Percentiles rank a stretch among this genome's conserved stretches.
Conservation (phyloP, 2,329 filamentous ascomycete species). For the Trichoderma sp. region DNA sequence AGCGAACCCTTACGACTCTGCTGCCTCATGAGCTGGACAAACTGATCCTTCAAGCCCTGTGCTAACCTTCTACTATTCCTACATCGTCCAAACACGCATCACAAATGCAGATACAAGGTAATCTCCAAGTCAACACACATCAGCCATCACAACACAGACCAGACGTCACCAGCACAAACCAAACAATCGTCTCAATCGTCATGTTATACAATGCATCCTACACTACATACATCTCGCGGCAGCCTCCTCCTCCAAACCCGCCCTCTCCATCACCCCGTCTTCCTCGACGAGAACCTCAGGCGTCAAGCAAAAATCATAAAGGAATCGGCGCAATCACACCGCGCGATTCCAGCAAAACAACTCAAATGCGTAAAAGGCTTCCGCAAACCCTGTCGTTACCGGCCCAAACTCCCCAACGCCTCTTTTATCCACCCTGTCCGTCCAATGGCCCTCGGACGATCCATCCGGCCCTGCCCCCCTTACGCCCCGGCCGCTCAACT, state of each 20-base stretch:
- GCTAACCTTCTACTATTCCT: too few species aligned
- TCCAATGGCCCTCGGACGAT: slow-evolving; percentile 4
- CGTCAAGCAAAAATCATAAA: slow-evolving; percentile 18
- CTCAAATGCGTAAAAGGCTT: slow-evolving; percentile 2
- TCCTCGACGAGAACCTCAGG: background rate
- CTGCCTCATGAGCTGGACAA: too few species aligned
- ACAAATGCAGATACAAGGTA: too few species aligned
- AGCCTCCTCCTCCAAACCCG: slow-evolving; percentile 28
- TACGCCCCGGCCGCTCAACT: slow-evolving; percentile 5
- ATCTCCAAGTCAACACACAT: too few species aligned
- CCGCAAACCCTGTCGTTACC: slow-evolving; percentile 24
- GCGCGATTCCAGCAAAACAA: slow-evolving; percentile 23
- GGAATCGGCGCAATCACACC: background rate
- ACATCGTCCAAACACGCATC: too few species aligned
- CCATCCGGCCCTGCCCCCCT: slow-evolving; percentile 4
- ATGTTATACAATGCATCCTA: slow-evolving; percentile 34
- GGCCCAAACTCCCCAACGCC: slow-evolving; percentile 30
- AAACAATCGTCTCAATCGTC: slow-evolving; percentile 10
- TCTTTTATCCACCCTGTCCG: slow-evolving; percentile 20
- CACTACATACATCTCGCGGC: slow-evolving; percentile 30
- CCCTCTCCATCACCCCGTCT: slow-evolving; percentile 4
- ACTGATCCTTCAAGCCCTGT: too few species aligned
- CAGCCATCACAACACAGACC: background rate
- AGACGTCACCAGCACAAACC: background rate
- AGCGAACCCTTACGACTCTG: too few species aligned